These are phyloP conservation scores for Amanita pallidorosea DNA, from an alignment of 768 basidiomycete genomes.

Conservation along the genomic window DNA sequence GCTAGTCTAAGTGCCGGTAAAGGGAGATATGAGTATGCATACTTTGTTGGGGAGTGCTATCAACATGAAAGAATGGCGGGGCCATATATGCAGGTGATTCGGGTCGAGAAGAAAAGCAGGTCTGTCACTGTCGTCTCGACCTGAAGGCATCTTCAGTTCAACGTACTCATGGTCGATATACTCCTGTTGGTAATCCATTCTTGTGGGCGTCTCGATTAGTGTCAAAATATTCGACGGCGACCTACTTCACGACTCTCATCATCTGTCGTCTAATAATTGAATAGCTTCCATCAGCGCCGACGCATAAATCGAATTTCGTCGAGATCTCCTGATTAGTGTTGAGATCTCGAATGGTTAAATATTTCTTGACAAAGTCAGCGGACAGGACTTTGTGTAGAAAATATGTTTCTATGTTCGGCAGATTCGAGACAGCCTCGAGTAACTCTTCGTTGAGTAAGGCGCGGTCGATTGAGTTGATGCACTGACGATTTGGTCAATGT, in stretches of 20 bases:
- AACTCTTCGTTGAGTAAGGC: constrained; percentile 78
- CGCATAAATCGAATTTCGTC: constrained; percentile 63
- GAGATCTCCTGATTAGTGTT: constrained; percentile 29
- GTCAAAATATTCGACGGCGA: constrained; percentile 15
- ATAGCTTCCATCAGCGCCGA: constrained; percentile 94
- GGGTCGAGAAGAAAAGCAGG: constrained; percentile 80
- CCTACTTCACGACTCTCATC: constrained; percentile 89
- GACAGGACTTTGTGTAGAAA: constrained; percentile 77
- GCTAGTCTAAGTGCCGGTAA: constrained; percentile 13
- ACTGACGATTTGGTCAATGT: constrained; percentile 35
- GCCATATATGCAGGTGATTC: constrained; percentile 98
- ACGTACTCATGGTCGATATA: constrained; percentile 96
- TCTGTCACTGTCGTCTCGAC: constrained; percentile 45
- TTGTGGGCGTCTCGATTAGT: constrained; percentile 24
- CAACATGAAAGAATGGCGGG: constrained; percentile 97
- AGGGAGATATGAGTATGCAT: constrained; percentile 19
- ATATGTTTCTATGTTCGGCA: constrained; percentile 52
- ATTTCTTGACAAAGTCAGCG: constrained; percentile 63
- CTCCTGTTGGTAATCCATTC: constrained; percentile 92
- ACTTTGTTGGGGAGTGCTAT: constrained; percentile 98
- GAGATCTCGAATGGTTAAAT: constrained; percentile 40
- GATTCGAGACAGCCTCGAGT: constrained; percentile 61
- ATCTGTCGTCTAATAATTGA: constrained; percentile 85
- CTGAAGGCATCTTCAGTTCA: constrained; percentile 92
- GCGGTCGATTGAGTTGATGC: constrained; percentile 90